Evolutionary conservation across 345 rosid genomes (phyloP).

Genomic region (Heritiera littoralis): DNA sequence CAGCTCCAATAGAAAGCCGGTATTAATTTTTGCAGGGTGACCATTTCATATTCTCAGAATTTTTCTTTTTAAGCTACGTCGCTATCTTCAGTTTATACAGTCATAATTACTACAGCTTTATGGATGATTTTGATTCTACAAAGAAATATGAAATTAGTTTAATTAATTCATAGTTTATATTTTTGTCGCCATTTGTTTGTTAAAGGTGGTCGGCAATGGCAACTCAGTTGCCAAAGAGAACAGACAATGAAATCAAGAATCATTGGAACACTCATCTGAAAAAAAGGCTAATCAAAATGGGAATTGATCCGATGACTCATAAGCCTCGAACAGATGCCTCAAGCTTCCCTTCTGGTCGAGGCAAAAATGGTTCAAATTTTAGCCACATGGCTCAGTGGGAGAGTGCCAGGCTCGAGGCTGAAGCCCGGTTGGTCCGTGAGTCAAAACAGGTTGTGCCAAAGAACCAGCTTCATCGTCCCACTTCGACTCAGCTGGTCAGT

Average conservation of each 20-base stretch:
- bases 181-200: neutral
- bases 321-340: slow-evolving; percentile 31
- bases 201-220: slow-evolving; percentile 54
- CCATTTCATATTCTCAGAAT: no score
- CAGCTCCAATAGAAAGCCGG: neutral
- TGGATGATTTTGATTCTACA: no score
- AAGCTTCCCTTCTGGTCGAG: slow-evolving; percentile 18
- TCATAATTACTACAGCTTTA: no score
- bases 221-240: slow-evolving; percentile 40
- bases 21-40: no score
- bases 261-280: slow-evolving; percentile 52
- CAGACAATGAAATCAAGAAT: slow-evolving; percentile 54
- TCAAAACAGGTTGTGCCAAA: slow-evolving; percentile 13
- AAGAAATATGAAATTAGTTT: no score
- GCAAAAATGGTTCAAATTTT: slow-evolving; percentile 26
- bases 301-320: slow-evolving; percentile 43
- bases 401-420: slow-evolving; percentile 42
- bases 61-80: no score
- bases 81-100: no score
- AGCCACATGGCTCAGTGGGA: slow-evolving; percentile 51
- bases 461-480: neutral
- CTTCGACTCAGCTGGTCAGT: neutral
- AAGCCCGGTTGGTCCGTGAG: slow-evolving; percentile 37
- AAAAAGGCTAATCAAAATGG: slow-evolving; percentile 38
- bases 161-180: neutral